Evolutionary conservation across 2,329 filamentous ascomycete species (phyloP).

Genomic region (Beauveria asiatica): DNA sequence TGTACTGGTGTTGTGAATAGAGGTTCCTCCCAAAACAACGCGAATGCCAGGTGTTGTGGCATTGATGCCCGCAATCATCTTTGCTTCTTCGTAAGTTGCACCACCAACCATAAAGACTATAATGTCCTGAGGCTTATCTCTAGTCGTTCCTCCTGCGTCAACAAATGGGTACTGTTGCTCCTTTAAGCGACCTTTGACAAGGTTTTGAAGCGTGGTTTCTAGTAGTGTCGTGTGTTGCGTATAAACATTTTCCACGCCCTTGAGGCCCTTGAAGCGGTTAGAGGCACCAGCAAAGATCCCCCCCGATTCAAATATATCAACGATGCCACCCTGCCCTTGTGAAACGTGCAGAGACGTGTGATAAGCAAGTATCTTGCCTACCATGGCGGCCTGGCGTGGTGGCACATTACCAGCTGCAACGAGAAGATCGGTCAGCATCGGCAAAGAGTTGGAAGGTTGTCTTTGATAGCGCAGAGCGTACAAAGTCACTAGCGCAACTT

Average conservation of each 20-base stretch:
- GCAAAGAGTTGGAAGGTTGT: slow-evolving; percentile 72
- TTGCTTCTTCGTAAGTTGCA: slow-evolving; percentile 92
- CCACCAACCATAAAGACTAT: slow-evolving; percentile 92
- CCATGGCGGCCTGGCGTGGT: slow-evolving; percentile 64
- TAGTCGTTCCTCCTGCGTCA: slow-evolving; percentile 75
- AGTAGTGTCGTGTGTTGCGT: slow-evolving; percentile 90
- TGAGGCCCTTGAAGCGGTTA: slow-evolving; percentile 84
- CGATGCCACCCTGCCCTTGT: slow-evolving; percentile 67
- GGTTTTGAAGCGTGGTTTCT: slow-evolving; percentile 78
- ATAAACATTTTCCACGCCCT: slow-evolving; percentile 97
- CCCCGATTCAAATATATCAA: slow-evolving; percentile 83
- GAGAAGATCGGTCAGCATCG: slow-evolving; percentile 80
- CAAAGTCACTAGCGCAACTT: slow-evolving; percentile 83
- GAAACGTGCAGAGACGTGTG: slow-evolving; percentile 78
- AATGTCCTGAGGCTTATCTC: slow-evolving; percentile 94
- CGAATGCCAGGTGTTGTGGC: slow-evolving; percentile 80
- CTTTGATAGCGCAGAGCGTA: slow-evolving; percentile 91
- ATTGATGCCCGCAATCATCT: slow-evolving; percentile 92
- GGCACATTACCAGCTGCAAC: slow-evolving; percentile 75
- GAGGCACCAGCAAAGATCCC: slow-evolving; percentile 87
- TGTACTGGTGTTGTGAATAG: slow-evolving; percentile 75
- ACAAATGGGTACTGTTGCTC: slow-evolving; percentile 90
- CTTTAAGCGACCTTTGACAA: slow-evolving; percentile 83
- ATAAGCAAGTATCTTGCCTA: slow-evolving; percentile 76
- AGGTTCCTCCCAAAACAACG: slow-evolving; percentile 82